Percentiles rank a stretch among this genome's conserved stretches.
Evolutionary conservation across 805 yeast species (phyloP).

Genomic region (Kodamaea fukazawae): DNA sequence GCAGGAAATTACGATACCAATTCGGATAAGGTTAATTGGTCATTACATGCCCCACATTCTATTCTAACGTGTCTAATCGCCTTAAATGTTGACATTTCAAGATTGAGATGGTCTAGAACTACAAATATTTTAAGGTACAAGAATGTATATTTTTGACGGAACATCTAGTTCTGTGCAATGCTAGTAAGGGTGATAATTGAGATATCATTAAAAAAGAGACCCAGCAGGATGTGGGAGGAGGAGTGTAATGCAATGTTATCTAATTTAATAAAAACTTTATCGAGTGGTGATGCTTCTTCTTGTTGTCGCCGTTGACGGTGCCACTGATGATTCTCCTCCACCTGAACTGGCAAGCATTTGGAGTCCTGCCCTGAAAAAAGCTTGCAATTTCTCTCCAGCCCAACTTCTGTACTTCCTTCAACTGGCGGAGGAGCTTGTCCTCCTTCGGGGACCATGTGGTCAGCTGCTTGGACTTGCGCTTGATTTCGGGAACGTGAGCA

Average conservation of each 20-base stretch:
- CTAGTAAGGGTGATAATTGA: background rate
- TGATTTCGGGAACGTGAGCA: constrained; percentile 1
- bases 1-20: too few species aligned
- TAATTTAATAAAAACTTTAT: constrained; percentile 27
- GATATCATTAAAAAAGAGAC: background rate
- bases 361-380: constrained; percentile 76
- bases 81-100: too few species aligned
- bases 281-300: constrained; percentile 27
- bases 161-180: background rate
- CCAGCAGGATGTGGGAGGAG: background rate
- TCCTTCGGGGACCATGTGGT: constrained; percentile 78
- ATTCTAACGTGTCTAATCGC: too few species aligned
- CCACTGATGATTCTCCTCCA: constrained; percentile 68
- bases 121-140: too few species aligned
- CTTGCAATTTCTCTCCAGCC: constrained; percentile 89
- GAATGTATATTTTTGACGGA: background rate
- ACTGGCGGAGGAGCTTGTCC: constrained; percentile 65
- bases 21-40: too few species aligned
- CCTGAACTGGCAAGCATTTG: constrained; percentile 59
- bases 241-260: background rate
- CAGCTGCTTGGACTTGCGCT: constrained; percentile 30
- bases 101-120: too few species aligned
- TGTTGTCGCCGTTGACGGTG: constrained; percentile 12
- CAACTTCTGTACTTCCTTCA: constrained; percentile 77
- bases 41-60: too few species aligned